These are phyloP conservation scores for Gossypium bickii DNA, from an alignment of 345 rosid species.

Conservation along the genomic window DNA sequence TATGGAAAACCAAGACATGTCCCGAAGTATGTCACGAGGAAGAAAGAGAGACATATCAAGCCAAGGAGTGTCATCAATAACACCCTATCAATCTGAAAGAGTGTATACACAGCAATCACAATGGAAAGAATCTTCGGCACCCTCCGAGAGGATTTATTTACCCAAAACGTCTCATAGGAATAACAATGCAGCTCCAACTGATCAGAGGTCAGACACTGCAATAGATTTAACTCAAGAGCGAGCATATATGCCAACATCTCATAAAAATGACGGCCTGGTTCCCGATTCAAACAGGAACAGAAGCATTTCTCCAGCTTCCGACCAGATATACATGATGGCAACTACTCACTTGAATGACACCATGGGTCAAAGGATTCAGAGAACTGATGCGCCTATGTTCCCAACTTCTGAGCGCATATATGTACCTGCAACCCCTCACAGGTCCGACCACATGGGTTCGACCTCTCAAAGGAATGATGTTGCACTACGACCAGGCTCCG, in stretches of 20 bases:
- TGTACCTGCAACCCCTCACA: slow-evolving; percentile 22
- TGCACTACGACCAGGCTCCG: slow-evolving; percentile 18
- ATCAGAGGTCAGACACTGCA: slow-evolving; percentile 21
- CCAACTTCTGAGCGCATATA: slow-evolving; percentile 30
- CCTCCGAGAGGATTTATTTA: slow-evolving; percentile 22
- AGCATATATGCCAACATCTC: slow-evolving; percentile 17
- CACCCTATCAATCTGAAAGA: slow-evolving; percentile 22
- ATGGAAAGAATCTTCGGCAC: slow-evolving; percentile 26
- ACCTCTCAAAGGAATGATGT: slow-evolving; percentile 23
- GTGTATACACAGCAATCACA: slow-evolving; percentile 24
- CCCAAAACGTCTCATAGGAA: slow-evolving; percentile 21
- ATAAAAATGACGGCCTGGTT: slow-evolving; percentile 22
- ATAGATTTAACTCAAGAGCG: slow-evolving; percentile 17
- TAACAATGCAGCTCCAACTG: slow-evolving; percentile 9
- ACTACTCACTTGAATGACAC: slow-evolving; percentile 25
- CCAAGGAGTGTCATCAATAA: slow-evolving; percentile 21
- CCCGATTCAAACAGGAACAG: slow-evolving; percentile 14
- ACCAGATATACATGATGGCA: slow-evolving; percentile 26
- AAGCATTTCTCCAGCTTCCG: slow-evolving; percentile 19
- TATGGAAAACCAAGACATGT: slow-evolving; percentile 12
- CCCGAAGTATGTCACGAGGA: slow-evolving; percentile 16
- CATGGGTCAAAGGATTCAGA: slow-evolving; percentile 28
- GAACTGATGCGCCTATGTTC: slow-evolving; percentile 22
- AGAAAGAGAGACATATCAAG: slow-evolving; percentile 15
- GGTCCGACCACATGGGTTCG: slow-evolving; percentile 26